phyloP scores from a whole-genome alignment of 345 rosid species.

The Eucalyptus globulus region DNA sequence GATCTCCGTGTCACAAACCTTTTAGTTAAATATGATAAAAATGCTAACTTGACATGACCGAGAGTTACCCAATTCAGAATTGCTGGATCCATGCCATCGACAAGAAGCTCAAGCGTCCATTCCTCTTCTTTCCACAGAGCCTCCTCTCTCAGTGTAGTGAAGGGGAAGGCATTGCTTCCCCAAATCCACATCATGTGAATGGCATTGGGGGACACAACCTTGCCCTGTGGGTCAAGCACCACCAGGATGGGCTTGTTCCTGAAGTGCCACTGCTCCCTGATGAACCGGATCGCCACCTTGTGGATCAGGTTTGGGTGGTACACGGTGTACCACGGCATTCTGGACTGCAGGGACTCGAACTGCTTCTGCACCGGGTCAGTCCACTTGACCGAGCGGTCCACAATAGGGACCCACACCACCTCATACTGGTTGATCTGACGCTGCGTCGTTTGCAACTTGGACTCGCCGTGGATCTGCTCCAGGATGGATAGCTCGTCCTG shows the following conservation, averaged over 20 bases:
- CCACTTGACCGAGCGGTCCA: conserved; percentile 32
- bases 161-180: conserved; percentile 92
- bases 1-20: not conserved
- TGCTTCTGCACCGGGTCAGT: conserved; percentile 16
- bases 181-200: conserved; percentile 99
- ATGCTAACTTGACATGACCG: not conserved
- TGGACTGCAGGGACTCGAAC: conserved; percentile 36
- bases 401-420: conserved; percentile 80
- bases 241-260: conserved; percentile 83
- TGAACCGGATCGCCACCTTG: conserved; percentile 51
- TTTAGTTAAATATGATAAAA: not conserved
- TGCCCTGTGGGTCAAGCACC: conserved; percentile 85
- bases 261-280: conserved; percentile 80
- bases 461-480: conserved; percentile 76
- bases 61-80: conserved; percentile 61
- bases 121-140: conserved; percentile 69
- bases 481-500: conserved; percentile 66
- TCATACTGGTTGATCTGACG: conserved; percentile 45
- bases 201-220: conserved; percentile 69
- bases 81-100: conserved; percentile 60
- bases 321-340: conserved; percentile 88
- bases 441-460: conserved; percentile 36
- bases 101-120: conserved; percentile 71
- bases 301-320: conserved; percentile 48
- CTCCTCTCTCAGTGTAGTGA: conserved; percentile 68